A percentile compares a stretch with the other conserved stretches of the same genome.
Conservation (phyloP, 2,329 filamentous ascomycete genomes). For the Epichloe festucae region DNA sequence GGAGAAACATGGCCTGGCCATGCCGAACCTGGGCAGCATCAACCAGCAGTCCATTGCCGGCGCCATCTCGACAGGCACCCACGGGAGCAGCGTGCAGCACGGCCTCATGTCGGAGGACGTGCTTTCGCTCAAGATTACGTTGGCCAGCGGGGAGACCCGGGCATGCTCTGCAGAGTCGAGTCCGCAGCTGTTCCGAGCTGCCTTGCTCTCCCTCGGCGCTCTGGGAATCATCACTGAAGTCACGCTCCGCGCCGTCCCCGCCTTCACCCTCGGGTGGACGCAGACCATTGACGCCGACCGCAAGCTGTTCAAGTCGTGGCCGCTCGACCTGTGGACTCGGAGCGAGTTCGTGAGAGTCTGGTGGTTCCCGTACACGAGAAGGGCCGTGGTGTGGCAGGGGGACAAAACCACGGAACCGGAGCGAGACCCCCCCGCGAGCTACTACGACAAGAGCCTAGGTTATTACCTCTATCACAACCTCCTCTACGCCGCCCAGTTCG, state of each 20-base stretch:
- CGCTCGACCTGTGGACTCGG: slow-evolving; percentile 62
- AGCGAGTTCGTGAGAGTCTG: slow-evolving; percentile 87
- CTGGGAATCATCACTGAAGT: slow-evolving; percentile 85
- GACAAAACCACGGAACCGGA: slow-evolving; percentile 56
- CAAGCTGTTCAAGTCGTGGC: slow-evolving; percentile 59
- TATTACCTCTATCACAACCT: slow-evolving; percentile 89
- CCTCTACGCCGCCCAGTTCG: slow-evolving; percentile 63
- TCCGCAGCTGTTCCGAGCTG: slow-evolving; percentile 73
- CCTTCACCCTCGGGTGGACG: slow-evolving; percentile 75
- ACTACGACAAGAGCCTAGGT: slow-evolving; percentile 71
- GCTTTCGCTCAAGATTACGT: slow-evolving; percentile 60
- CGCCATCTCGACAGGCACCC: slow-evolving; percentile 84
- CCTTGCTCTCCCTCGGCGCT: slow-evolving; percentile 75
- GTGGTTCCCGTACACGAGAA: slow-evolving; percentile 91
- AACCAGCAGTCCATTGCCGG: slow-evolving; percentile 88
- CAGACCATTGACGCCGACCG: slow-evolving; percentile 64
- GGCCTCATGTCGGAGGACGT: slow-evolving; percentile 76
- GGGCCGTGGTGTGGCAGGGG: slow-evolving; percentile 82
- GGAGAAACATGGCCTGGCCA: slow-evolving; percentile 62
- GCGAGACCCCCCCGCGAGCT: slow-evolving; percentile 49
- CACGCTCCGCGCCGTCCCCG: slow-evolving; percentile 66
- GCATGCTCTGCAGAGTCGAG: slow-evolving; percentile 58
- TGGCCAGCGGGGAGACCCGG: slow-evolving; percentile 65
- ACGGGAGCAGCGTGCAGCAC: slow-evolving; percentile 75
- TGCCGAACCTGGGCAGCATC: slow-evolving; percentile 90